Base-by-base conservation (phyloP, 441 rosid genomes). In the Croton setiger region DNA sequence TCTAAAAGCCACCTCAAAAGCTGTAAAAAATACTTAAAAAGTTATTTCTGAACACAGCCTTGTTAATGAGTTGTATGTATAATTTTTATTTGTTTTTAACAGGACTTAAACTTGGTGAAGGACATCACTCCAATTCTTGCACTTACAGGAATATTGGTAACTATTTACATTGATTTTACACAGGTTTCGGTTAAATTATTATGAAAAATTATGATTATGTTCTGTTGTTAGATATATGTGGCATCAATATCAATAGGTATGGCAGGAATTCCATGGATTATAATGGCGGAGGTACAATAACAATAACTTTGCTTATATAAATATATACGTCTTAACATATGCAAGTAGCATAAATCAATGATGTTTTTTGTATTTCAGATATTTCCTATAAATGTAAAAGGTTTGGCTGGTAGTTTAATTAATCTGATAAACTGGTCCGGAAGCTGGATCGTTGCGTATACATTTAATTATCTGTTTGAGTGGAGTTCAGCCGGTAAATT, bases 181-280 rank as follows among this genome's bases (percentile, higher is more conserved):
- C 48, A 44, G 1, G 31, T 44, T 44, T 44, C 14, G 14, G 48
- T 11, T 44, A 44, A 44, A 44, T 8, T 44, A 44, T 44, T 44
- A 12, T 9, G 2, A 44, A 15, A 47, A 15, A 4, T 47, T 47
- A 3, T 47, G 18, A 15, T 47, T 47, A 3, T 69, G 60, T 49
- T 47, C 13, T 69, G 60, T 49, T 21, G 65, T 4, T 81, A 86
- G 90, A 76, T 52, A 0, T 72, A 57, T 61, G 20, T 51, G 53
- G 60, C 58, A 4, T 53, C 77, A 27, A 74, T 18, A 54, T 63
- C 76, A 17, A 39, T 81, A 15, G 92, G 90, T 65, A 67, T 85
- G 23, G 79, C 71, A 33, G 87, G 88, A 58, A 76, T 87, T 47
- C 85, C 87, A 15, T 87, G 92, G 92, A 69, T 85, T 67, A 79